These are phyloP conservation scores for Aurinia saxatilis DNA, from an alignment of 345 rosid genomes.

Conservation along the genomic window DNA sequence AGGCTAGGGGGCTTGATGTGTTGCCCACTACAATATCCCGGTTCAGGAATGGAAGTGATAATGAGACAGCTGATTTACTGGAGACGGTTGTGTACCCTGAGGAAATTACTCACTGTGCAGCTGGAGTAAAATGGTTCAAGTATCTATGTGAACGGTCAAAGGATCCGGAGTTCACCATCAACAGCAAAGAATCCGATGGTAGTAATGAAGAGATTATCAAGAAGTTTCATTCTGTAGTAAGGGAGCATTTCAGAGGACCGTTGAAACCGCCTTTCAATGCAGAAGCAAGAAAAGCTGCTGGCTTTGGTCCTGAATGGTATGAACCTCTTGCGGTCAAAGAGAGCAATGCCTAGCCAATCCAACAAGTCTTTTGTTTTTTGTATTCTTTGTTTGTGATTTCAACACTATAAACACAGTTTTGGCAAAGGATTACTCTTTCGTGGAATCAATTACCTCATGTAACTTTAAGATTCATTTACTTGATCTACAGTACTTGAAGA, in stretches of 20 bases:
- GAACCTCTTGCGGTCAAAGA: slow-evolving; percentile 77
- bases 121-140: slow-evolving; percentile 89
- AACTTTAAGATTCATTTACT: slow-evolving; percentile 10
- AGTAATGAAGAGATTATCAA: slow-evolving; percentile 40
- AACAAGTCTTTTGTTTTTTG: background rate
- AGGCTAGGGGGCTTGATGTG: slow-evolving; percentile 96
- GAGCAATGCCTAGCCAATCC: slow-evolving; percentile 2
- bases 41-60: slow-evolving; percentile 76
- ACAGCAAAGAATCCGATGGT: slow-evolving; percentile 23
- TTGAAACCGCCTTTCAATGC: slow-evolving; percentile 89
- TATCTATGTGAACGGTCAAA: slow-evolving; percentile 55
- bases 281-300: slow-evolving; percentile 87
- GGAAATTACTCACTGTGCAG: slow-evolving; percentile 91
- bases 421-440: background rate
- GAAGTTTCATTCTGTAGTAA: slow-evolving; percentile 60
- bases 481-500: background rate
- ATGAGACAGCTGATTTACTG: slow-evolving; percentile 60
- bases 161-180: slow-evolving; percentile 10
- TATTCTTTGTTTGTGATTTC: slow-evolving; percentile 3
- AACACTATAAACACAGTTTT: slow-evolving; percentile 1
- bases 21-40: slow-evolving; percentile 79
- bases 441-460: background rate
- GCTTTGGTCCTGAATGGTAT: slow-evolving; percentile 79
- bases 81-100: slow-evolving; percentile 79
- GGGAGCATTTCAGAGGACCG: slow-evolving; percentile 82